Evolutionary conservation across 2,329 filamentous ascomycete species (phyloP).

Genomic region (Paracoccidioides lutzii): DNA sequence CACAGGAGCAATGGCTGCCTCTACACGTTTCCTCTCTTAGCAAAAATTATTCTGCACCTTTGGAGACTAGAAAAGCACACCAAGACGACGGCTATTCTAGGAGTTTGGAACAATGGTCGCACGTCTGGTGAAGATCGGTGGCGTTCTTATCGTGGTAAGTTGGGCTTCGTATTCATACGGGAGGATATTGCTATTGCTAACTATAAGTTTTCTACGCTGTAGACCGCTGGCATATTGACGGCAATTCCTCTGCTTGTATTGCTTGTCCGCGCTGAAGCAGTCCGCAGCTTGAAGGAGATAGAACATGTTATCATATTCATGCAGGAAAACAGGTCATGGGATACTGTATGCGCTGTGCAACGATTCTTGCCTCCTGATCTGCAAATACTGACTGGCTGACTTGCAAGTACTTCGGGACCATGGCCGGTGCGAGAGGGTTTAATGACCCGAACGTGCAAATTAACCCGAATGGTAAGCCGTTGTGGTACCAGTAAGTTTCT

Average conservation of each 20-base stretch:
- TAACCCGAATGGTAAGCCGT: constrained; percentile 32
- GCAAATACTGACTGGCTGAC: constrained; percentile 1
- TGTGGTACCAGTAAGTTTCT: constrained; percentile 37
- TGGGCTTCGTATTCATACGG: background rate
- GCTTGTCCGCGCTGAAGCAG: constrained; percentile 11
- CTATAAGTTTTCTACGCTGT: background rate
- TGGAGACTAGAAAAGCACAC: background rate
- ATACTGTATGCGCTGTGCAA: constrained; percentile 18
- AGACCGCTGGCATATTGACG: background rate
- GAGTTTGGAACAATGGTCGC: background rate
- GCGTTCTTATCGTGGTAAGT: background rate
- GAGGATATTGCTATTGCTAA: background rate
- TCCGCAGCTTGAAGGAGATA: constrained; percentile 37
- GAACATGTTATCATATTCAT: constrained; percentile 48
- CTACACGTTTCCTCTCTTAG: background rate
- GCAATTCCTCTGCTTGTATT: background rate
- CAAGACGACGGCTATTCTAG: background rate
- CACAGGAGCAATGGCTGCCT: background rate
- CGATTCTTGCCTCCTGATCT: background rate
- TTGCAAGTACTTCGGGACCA: constrained; percentile 41
- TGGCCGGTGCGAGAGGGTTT: constrained; percentile 44
- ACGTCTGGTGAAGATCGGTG: background rate
- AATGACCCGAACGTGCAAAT: constrained; percentile 43
- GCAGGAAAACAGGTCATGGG: constrained; percentile 38
- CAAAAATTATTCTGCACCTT: background rate